phyloP scores from a whole-genome alignment of 768 basidiomycete species.

The Boletus sp. region DNA sequence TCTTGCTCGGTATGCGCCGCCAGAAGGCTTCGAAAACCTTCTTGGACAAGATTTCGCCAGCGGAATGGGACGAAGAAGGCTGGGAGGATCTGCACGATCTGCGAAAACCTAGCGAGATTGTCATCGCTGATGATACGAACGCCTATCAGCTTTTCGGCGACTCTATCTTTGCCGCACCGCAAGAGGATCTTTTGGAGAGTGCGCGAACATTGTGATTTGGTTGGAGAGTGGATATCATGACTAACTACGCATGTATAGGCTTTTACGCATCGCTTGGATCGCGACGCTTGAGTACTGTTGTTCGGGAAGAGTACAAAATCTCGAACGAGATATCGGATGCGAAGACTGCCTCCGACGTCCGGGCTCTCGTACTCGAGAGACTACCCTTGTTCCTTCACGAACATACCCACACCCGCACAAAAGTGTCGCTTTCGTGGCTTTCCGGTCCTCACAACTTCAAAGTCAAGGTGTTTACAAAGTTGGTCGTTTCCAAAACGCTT shows the following conservation, averaged over 20 bases:
- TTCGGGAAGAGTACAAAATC: conserved; percentile 75
- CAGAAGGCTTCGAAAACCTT: conserved; percentile 34
- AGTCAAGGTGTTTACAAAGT: conserved; percentile 65
- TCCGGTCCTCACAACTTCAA: conserved; percentile 61
- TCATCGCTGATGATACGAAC: conserved; percentile 86
- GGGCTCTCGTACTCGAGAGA: conserved; percentile 71
- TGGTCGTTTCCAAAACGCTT: conserved; percentile 62
- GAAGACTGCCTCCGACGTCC: conserved; percentile 49
- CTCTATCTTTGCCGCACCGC: conserved; percentile 73
- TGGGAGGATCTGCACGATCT: conserved; percentile 76
- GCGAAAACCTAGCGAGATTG: conserved; percentile 63
- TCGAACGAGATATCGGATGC: conserved; percentile 49
- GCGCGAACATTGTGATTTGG: neutral
- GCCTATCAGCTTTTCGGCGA: conserved; percentile 77
- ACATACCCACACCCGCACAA: conserved; percentile 64
- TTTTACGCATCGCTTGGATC: conserved; percentile 82
- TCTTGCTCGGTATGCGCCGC: conserved; percentile 74
- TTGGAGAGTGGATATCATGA: neutral
- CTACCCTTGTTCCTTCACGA: conserved; percentile 92
- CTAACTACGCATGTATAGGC: conserved; percentile 34
- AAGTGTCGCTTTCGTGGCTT: conserved; percentile 66
- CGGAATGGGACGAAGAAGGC: conserved; percentile 60
- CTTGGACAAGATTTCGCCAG: conserved; percentile 18
- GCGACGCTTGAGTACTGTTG: conserved; percentile 63
- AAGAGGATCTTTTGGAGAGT: conserved; percentile 92